A percentile compares a stretch with the other conserved stretches of the same genome.
phyloP scores from a whole-genome alignment of 2,329 filamentous ascomycete genomes.

The Epichloe gansuensis region DNA sequence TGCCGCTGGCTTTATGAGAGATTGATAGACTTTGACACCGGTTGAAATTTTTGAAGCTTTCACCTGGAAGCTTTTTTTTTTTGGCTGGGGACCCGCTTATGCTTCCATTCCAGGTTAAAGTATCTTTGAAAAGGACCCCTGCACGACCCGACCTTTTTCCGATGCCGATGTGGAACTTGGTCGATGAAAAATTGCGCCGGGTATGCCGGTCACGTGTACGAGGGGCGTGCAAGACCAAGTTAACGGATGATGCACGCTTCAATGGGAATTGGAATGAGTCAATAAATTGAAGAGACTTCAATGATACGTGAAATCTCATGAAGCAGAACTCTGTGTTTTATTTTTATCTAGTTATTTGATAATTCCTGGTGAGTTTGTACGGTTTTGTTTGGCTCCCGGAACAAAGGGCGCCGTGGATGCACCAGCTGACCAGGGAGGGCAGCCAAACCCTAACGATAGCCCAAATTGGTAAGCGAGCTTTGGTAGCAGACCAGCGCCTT shows the following conservation, averaged over 20 bases:
- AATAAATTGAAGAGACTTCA: background rate
- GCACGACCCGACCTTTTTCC: constrained; percentile 10
- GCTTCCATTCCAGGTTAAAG: constrained; percentile 8
- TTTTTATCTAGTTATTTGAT: background rate
- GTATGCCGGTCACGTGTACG: background rate
- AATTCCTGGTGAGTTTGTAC: background rate
- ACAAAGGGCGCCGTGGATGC: background rate
- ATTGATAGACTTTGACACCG: constrained; percentile 8
- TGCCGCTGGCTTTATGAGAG: constrained; percentile 2
- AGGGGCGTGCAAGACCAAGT: background rate
- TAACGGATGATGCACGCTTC: background rate
- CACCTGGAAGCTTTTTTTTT: constrained; percentile 11
- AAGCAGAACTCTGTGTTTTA: background rate
- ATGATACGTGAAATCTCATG: background rate
- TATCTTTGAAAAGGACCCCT: background rate
- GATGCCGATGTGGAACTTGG: background rate
- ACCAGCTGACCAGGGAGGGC: constrained; percentile 18
- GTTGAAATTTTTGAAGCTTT: constrained; percentile 29
- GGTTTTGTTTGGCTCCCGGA: background rate
- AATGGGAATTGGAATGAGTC: background rate
- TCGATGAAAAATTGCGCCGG: background rate
- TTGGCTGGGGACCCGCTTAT: constrained; percentile 8
- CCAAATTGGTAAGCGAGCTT: constrained; percentile 32
- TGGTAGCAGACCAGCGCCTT: constrained; percentile 24
- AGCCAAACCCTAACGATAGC: constrained; percentile 27